These are phyloP conservation scores for Picea mariana DNA, from an alignment of 83 land plant genomes.

Conservation along the genomic window DNA sequence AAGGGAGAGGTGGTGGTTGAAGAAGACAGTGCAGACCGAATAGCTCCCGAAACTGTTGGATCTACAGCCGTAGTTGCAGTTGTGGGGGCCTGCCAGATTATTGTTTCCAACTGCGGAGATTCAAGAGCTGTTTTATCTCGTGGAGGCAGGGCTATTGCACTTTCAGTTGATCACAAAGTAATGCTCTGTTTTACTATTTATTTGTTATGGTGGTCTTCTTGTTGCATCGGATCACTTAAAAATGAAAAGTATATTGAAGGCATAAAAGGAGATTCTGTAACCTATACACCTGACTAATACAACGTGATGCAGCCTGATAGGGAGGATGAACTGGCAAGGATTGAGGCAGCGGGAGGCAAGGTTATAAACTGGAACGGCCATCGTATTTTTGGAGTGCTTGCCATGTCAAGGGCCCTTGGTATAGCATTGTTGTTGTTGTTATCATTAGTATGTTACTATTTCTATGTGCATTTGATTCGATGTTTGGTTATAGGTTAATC, in stretches of 20 bases:
- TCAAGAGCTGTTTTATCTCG: conserved; percentile 81
- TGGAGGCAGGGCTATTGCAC: conserved; percentile 53
- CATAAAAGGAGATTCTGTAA: background rate
- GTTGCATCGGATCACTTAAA: background rate
- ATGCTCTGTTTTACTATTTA: background rate
- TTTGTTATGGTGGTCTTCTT: no score
- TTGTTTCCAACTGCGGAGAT: conserved; percentile 44
- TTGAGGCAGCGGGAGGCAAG: conserved; percentile 78
- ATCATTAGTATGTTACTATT: no score
- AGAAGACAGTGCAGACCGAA: conserved; percentile 22
- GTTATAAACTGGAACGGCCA: conserved; percentile 80
- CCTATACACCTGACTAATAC: background rate
- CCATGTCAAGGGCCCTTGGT: conserved; percentile 94
- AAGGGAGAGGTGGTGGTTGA: conserved; percentile 1
- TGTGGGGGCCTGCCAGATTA: conserved; percentile 38
- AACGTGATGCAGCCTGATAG: conserved; percentile 62
- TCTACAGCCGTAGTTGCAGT: conserved; percentile 41
- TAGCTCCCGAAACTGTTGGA: conserved; percentile 45
- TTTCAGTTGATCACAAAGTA: conserved; percentile 86
- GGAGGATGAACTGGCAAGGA: conserved; percentile 66
- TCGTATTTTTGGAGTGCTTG: conserved; percentile 79
- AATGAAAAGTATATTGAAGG: background rate
- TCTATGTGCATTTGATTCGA: no score
- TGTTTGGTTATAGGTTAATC: no score
- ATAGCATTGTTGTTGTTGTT: background rate